A percentile compares a stretch with the other conserved stretches of the same genome.
Evolutionary conservation across 2,329 filamentous ascomycete species (phyloP).

Genomic region (Phialophora chinensis): DNA sequence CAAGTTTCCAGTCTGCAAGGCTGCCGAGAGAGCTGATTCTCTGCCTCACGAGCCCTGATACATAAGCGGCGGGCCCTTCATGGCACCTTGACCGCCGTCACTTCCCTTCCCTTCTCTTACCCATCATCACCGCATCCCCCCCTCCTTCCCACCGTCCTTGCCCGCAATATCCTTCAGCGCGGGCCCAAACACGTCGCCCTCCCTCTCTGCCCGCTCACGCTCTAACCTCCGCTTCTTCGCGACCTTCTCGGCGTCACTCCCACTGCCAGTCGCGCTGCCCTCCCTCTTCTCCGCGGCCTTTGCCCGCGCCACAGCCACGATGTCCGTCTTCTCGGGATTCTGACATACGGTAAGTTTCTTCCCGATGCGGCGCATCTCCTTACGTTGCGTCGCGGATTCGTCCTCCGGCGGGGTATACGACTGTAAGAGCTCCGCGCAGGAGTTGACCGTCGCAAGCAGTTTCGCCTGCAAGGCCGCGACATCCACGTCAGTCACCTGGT

Average conservation of each 20-base stretch:
- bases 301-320: slow-evolving; percentile 45
- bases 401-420: slow-evolving; percentile 47
- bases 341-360: slow-evolving; percentile 58
- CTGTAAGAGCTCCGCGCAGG: slow-evolving; percentile 49
- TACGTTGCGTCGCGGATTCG: slow-evolving; percentile 48
- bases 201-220: slow-evolving; percentile 39
- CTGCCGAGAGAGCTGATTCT: background rate
- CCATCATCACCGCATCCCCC: background rate
- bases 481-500: background rate
- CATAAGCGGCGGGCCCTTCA: background rate
- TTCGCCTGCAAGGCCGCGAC: slow-evolving; percentile 26
- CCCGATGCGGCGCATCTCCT: slow-evolving; percentile 53
- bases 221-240: slow-evolving; percentile 44
- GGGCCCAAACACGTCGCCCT: slow-evolving; percentile 44
- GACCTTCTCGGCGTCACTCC: slow-evolving; percentile 41
- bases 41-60: background rate
- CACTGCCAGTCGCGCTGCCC: slow-evolving; percentile 36
- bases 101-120: no score
- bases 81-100: background rate
- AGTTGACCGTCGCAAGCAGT: slow-evolving; percentile 46
- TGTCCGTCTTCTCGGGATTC: slow-evolving; percentile 55
- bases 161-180: slow-evolving; percentile 35
- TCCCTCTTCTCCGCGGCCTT: slow-evolving; percentile 50
- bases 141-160: background rate
- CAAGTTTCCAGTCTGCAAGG: no score